Evolutionary conservation across 495 filamentous ascomycete genomes (phyloP), one percentile per base, ranked within the genome.

Genomic region (Penicillium alfredii): DNA sequence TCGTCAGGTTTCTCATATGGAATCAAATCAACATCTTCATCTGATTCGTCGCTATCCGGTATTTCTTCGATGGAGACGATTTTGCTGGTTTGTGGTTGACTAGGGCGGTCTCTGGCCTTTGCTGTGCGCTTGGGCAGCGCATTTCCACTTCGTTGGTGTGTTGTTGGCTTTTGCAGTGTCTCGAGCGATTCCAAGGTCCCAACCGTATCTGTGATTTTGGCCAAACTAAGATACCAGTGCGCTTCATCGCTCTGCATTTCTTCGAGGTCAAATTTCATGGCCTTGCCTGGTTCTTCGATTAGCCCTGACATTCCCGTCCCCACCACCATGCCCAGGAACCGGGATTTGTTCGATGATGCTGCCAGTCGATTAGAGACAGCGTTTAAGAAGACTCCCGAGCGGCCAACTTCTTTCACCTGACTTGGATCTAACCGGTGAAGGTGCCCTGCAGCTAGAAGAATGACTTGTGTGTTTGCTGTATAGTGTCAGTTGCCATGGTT

Each of bases 1-100:
- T 84, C 89, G 55, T 94, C 92, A 0, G 89, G 88, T 52, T 95
- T 95, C 18, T 74, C 79, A 53, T 96, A 97, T 3, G 86, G 80
- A 8, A 78, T 68, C 0, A 97, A 64, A 39, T 86, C 86, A 7
- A 86, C 81, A 34, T 87, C 78, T 38, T 87, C 80, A 2, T 62
- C 68, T 4, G 72, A 61, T 8, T 61, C 73, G 1, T 74, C 74
- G 9, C 47, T 47, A 11, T 57, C 51, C 24, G 77, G 71, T 14
- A 92, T 66, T 47, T 88, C 82, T 48, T 88, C 82, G 19, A 86
- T 76, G 22, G 69, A 55, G 27, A 76, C 74, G 16, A 87, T 76
- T 36, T 68, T 78, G 13, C 61, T 72, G 49, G 30, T 55, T 32
- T 62, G 56, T 10, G 41, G n/a, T n/a, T n/a, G n/a, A n/a, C n/a